phyloP scores from a whole-genome alignment of 1,284 basidiomycete genomes.

The Rhizoctonia solani region DNA sequence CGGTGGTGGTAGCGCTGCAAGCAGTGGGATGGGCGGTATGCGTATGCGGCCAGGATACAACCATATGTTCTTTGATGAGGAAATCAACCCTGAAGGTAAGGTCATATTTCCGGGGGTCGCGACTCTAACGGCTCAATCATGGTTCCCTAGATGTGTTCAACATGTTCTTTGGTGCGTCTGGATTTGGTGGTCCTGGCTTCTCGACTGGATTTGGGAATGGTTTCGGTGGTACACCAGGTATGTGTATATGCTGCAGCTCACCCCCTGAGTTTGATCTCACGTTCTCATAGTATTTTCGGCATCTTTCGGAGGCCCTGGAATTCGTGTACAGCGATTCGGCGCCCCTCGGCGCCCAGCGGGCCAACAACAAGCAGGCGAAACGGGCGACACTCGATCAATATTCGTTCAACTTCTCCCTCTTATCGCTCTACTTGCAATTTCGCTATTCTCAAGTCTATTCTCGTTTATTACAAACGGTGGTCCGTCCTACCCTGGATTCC shows the following conservation, averaged over 20 bases:
- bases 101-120: neutral
- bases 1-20: slow-evolving; percentile 51
- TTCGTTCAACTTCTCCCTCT: slow-evolving; percentile 87
- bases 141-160: slow-evolving; percentile 81
- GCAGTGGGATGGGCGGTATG: slow-evolving; percentile 45
- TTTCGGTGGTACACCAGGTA: slow-evolving; percentile 62
- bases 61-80: slow-evolving; percentile 55
- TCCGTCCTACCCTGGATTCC: slow-evolving; percentile 83
- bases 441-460: slow-evolving; percentile 83
- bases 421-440: slow-evolving; percentile 80
- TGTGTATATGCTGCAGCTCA: slow-evolving; percentile 39
- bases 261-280: neutral
- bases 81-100: slow-evolving; percentile 55
- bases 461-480: slow-evolving; percentile 69
- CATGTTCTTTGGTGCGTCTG: slow-evolving; percentile 89
- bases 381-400: slow-evolving; percentile 53
- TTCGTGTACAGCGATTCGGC: slow-evolving; percentile 38
- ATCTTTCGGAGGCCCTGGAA: slow-evolving; percentile 58
- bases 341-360: slow-evolving; percentile 55
- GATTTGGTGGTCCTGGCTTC: slow-evolving; percentile 49
- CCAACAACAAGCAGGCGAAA: slow-evolving; percentile 62
- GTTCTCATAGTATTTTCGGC: slow-evolving; percentile 64
- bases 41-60: slow-evolving; percentile 49
- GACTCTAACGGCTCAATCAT: neutral
- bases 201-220: slow-evolving; percentile 47